Evolutionary conservation across 2,329 filamentous ascomycete species (phyloP), one percentile per base, ranked within the genome.

Genomic region (Hypoxylon sp.): DNA sequence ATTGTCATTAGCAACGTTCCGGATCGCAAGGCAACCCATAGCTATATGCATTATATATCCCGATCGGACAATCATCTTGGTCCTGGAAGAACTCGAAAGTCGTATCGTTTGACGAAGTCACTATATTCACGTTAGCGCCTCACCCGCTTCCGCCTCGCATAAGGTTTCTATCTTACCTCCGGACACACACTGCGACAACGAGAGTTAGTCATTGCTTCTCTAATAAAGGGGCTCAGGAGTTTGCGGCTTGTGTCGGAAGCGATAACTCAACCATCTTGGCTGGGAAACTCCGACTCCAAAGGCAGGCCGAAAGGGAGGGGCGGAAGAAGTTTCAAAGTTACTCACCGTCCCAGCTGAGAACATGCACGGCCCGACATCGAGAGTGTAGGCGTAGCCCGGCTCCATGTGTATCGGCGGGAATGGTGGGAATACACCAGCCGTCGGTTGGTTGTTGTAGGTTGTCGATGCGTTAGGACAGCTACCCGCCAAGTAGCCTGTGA

Each of bases 321-420:
- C n/a, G 6, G 0, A 12, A 3, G 8, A n/a, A n/a, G 4, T 9
- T 9, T 22, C 26, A 1, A 12, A 67, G 69, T 72, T 36, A 76
- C 74, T 52, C n/a, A 74, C 72, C 1, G 57, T 70, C 5, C 75
- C 75, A 9, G 74, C 74, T 9, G 61, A 42, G 22, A 74, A 61
- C 3, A 50, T 71, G 59, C 76, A 78, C 0, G 76, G 74, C 3
- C 76, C 76, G 7, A 75, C 68, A 11, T 76, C 73, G n/a, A 78
- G 68, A 1, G 69, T 74, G 40, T 78, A 78, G 0, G 73, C 75
- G 36, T 71, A 72, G 2, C 76, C 76, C 1, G 76, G 75, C 56
- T 77, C 75, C 73, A 78, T 74, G 20, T 77, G 73, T 2, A 77
- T 69, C 0, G 76, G 70, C 8, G 74, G 73, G 46, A 75, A 76